Conservation (phyloP, 1,284 basidiomycete genomes). For the Vanrija sp. region DNA sequence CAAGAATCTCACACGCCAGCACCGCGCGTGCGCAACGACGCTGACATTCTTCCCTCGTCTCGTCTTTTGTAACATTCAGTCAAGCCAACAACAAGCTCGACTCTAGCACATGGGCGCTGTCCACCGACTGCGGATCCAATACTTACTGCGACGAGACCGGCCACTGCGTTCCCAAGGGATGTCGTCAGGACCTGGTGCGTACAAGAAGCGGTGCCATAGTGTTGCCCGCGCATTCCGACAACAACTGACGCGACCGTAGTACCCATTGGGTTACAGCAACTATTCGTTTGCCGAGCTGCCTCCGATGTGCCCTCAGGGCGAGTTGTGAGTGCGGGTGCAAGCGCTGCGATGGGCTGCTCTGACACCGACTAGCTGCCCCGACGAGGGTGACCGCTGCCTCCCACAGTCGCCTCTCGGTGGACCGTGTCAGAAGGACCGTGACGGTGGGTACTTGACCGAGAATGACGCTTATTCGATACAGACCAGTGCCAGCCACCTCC, state of each 20-base stretch:
- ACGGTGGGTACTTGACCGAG: slow-evolving; percentile 58
- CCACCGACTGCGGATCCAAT: slow-evolving; percentile 66
- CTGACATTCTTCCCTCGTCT: no score
- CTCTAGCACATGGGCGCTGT: slow-evolving; percentile 68
- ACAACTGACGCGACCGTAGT: slow-evolving; percentile 23
- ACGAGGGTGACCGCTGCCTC: slow-evolving; percentile 72
- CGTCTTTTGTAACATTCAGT: slow-evolving; percentile 11
- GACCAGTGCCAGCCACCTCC: slow-evolving; percentile 70
- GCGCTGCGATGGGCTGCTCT: not conserved
- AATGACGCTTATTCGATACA: slow-evolving; percentile 36
- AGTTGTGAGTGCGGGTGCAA: slow-evolving; percentile 34
- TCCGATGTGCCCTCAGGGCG: slow-evolving; percentile 57
- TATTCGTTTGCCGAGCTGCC: slow-evolving; percentile 54
- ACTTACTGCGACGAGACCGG: slow-evolving; percentile 62
- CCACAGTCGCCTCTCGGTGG: slow-evolving; percentile 59
- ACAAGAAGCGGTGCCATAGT: not conserved
- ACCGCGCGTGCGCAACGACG: no score
- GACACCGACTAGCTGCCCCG: slow-evolving; percentile 65
- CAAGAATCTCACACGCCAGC: no score
- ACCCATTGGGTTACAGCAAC: slow-evolving; percentile 48
- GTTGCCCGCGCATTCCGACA: not conserved
- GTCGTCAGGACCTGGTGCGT: slow-evolving; percentile 65
- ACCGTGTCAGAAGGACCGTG: slow-evolving; percentile 78
- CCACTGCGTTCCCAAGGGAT: slow-evolving; percentile 63
- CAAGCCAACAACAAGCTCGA: slow-evolving; percentile 61